Evolutionary conservation across 441 rosid species (phyloP).

Genomic region (Bruguiera hainesii): DNA sequence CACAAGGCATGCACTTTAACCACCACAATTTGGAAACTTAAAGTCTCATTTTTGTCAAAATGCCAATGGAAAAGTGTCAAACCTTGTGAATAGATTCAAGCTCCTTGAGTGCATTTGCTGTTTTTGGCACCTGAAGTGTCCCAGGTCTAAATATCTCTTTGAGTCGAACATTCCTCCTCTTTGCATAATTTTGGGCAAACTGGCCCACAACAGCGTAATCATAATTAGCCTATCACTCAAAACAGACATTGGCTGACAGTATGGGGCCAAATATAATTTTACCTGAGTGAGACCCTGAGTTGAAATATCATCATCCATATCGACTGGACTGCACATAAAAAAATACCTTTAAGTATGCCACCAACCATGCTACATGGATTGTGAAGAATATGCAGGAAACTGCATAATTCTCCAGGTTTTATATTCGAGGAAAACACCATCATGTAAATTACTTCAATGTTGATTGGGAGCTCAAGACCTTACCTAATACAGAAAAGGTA

Average conservation of each 20-base stretch:
- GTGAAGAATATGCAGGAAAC: conserved; percentile 1
- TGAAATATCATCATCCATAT: conserved; percentile 63
- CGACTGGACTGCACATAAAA: conserved; percentile 70
- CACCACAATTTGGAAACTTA: neutral
- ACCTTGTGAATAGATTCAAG: conserved; percentile 98
- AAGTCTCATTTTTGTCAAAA: neutral
- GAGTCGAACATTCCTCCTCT: conserved; percentile 64
- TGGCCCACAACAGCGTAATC: conserved; percentile 26
- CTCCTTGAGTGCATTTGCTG: conserved; percentile 59
- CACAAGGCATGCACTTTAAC: neutral
- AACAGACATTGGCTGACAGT: conserved; percentile 6
- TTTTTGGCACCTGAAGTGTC: conserved; percentile 66
- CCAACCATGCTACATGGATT: too few relatives aligned
- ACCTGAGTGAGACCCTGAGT: conserved; percentile 87
- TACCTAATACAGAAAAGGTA: conserved; percentile 87
- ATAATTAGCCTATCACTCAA: conserved; percentile 6
- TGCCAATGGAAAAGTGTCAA: conserved; percentile 3
- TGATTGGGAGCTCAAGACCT: conserved; percentile 9
- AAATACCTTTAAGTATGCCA: neutral
- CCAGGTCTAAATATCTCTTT: conserved; percentile 74
- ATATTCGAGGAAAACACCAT: neutral
- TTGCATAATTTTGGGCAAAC: conserved; percentile 74
- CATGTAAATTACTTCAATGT: neutral
- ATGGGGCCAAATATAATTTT: conserved; percentile 8
- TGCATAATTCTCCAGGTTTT: neutral